These are phyloP conservation scores for Colletotrichum sp. DNA, from an alignment of 2,329 filamentous ascomycete species.

Conservation along the genomic window DNA sequence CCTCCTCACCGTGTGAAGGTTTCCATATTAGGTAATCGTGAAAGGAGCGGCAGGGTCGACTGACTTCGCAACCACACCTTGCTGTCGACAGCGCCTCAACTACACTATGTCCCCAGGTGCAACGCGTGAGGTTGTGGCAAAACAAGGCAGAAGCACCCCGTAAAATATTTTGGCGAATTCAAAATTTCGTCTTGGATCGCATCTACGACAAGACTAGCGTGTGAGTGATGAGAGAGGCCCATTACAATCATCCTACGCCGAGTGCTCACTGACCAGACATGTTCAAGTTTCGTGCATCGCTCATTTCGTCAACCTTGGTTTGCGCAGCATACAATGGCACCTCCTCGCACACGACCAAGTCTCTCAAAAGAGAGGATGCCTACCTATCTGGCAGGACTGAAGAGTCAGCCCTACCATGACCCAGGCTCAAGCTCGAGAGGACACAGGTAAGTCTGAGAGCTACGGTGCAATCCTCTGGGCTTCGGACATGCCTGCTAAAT, in stretches of 20 bases:
- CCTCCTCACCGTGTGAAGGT: neutral
- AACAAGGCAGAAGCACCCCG: neutral
- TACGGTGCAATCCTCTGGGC: constrained; percentile 13
- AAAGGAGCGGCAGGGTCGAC: neutral
- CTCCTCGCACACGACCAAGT: constrained; percentile 45
- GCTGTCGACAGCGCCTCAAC: neutral
- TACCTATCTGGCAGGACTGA: constrained; percentile 68
- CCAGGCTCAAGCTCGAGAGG: constrained; percentile 58
- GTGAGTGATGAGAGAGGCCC: neutral
- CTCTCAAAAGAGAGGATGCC: constrained; percentile 75
- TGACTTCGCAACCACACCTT: neutral
- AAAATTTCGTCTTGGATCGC: neutral
- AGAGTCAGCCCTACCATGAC: constrained; percentile 75
- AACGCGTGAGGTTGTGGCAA: neutral
- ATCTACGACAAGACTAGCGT: neutral
- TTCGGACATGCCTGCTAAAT: constrained; percentile 14
- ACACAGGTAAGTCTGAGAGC: constrained; percentile 56
- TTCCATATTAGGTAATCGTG: neutral
- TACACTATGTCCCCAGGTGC: neutral
- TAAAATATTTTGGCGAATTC: neutral
- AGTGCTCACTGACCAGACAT: neutral
- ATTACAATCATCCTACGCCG: neutral
- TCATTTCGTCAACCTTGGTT: neutral
- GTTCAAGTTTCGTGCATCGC: neutral
- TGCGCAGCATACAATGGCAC: neutral